phyloP scores from a whole-genome alignment of 2,329 filamentous ascomycete species.

The Talaromyces sp. region DNA sequence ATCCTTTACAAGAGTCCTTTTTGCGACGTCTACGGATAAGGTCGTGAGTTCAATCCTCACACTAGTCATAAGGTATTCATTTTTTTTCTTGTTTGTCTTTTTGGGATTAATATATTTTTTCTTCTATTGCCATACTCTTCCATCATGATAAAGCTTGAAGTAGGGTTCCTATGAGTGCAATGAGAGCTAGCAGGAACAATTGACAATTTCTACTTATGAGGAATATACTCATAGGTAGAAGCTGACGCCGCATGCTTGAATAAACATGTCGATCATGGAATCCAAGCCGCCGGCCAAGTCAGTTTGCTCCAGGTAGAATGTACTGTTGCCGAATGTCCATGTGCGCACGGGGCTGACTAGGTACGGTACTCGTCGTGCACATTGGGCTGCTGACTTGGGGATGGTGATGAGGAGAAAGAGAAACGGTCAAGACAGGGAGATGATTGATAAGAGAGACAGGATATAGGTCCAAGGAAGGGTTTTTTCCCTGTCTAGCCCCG shows the following conservation, averaged over 20 bases:
- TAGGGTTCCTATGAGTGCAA: no score
- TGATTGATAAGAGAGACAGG: not conserved
- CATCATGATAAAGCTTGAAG: not conserved
- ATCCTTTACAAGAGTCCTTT: constrained; percentile 6
- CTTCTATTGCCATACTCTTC: not conserved
- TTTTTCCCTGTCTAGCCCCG: not conserved
- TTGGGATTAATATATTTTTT: not conserved
- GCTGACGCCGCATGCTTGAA: not conserved
- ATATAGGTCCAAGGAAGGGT: no score
- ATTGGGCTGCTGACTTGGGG: not conserved
- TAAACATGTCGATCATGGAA: not conserved
- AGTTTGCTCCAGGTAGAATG: not conserved
- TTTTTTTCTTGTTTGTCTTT: not conserved
- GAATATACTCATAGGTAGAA: no score
- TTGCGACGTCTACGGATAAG: constrained; percentile 6
- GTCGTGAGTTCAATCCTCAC: constrained; percentile 6
- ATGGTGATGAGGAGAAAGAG: not conserved
- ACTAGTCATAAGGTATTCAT: not conserved
- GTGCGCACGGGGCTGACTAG: not conserved
- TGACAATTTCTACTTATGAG: not conserved
- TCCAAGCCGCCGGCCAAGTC: not conserved
- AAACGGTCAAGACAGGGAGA: not conserved
- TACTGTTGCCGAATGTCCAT: not conserved
- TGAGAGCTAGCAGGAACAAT: not conserved
- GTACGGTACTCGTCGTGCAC: not conserved